Conservation (phyloP, 768 basidiomycete species). For the Termitomyces sp. region DNA sequence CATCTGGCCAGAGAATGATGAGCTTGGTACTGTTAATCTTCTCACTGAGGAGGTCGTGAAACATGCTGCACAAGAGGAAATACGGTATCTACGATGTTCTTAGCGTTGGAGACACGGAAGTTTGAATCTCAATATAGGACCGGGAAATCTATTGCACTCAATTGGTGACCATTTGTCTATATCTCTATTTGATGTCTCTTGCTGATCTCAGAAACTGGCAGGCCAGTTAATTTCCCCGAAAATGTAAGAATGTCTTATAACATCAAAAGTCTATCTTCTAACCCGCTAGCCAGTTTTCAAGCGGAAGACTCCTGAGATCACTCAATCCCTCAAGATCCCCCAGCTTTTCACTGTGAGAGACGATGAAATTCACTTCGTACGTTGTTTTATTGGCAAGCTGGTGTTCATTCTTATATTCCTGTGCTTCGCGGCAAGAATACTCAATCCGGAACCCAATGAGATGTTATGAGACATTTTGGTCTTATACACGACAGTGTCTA, state of each 20-base stretch:
- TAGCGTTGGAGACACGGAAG: neutral
- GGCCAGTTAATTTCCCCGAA: conserved; percentile 63
- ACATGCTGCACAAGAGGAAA: conserved; percentile 50
- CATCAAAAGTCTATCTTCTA: neutral
- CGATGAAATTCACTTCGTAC: conserved; percentile 53
- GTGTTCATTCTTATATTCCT: neutral
- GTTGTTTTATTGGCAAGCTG: neutral
- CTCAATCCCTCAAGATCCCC: conserved; percentile 22
- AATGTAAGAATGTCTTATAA: conserved; percentile 29
- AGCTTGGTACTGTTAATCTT: conserved; percentile 62
- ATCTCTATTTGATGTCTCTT: neutral
- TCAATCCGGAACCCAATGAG: conserved; percentile 69
- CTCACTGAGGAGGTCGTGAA: conserved; percentile 55
- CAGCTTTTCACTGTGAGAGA: conserved; percentile 24
- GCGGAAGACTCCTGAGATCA: conserved; percentile 45
- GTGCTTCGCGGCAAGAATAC: conserved; percentile 41
- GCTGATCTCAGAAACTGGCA: conserved; percentile 16
- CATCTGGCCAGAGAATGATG: conserved; percentile 61
- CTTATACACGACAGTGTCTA: conserved; percentile 46
- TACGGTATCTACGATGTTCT: conserved; percentile 24
- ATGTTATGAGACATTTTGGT: conserved; percentile 56
- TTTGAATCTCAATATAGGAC: conserved; percentile 23
- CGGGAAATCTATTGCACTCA: conserved; percentile 51
- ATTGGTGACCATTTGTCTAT: conserved; percentile 38
- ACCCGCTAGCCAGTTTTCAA: conserved; percentile 39